Evolutionary conservation across 495 filamentous ascomycete species (phyloP).

Genomic region (Podospora anserina): DNA sequence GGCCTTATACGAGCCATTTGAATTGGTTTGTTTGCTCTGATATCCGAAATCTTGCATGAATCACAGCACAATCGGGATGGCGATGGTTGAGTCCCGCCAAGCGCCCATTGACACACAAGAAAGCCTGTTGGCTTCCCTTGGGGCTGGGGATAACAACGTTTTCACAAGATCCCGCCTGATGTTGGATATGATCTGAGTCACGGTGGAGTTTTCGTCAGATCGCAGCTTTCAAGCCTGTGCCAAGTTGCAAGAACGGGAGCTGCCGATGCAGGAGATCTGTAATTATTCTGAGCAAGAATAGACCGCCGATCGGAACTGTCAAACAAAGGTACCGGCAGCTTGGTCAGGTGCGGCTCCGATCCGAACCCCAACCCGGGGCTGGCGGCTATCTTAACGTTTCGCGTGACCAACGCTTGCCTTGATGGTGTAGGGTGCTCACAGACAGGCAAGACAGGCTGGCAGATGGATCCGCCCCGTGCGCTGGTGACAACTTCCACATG

Average conservation of each 20-base stretch:
- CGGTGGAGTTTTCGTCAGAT: background rate
- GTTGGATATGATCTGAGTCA: background rate
- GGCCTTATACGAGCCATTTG: too few relatives aligned
- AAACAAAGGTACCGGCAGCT: background rate
- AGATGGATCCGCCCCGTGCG: background rate
- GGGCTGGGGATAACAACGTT: background rate
- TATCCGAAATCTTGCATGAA: too few relatives aligned
- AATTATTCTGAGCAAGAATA: background rate
- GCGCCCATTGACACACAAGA: background rate
- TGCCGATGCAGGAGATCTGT: background rate
- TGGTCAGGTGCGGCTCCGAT: background rate
- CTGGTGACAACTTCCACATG: background rate
- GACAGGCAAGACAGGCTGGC: background rate
- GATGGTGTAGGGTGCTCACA: background rate
- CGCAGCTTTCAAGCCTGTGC: background rate
- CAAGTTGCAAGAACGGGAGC: background rate
- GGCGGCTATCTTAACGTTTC: background rate
- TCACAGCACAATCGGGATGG: too few relatives aligned
- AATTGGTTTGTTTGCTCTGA: too few relatives aligned
- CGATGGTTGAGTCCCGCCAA: too few relatives aligned
- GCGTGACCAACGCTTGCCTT: background rate
- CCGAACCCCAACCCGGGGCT: background rate
- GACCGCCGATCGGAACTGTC: background rate
- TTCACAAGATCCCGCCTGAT: background rate
- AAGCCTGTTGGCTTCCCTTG: background rate